A percentile compares a stretch with the other conserved stretches of the same genome.
Conservation (phyloP, 208 protist species). For the Balamuthia mandrillaris region DNA sequence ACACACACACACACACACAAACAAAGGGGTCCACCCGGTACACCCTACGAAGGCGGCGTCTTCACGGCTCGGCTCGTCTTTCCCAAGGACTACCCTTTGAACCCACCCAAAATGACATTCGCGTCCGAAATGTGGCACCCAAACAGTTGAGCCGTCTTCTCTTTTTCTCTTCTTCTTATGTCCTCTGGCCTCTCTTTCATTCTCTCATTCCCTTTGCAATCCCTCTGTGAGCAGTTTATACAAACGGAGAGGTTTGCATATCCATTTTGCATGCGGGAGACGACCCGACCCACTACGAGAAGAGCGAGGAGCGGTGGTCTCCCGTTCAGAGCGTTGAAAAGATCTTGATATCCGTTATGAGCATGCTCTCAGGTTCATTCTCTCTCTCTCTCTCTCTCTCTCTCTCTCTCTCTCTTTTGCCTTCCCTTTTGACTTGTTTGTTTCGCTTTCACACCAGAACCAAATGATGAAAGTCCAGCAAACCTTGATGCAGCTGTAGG, state of each 20-base stretch:
- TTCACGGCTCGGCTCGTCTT: conserved; percentile 70
- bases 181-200: background rate
- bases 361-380: conserved; percentile 64
- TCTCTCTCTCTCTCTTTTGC: background rate
- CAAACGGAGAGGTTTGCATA: conserved; percentile 76
- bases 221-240: conserved; percentile 55
- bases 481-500: conserved; percentile 79
- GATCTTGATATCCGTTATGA: conserved; percentile 78
- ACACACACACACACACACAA: too few species aligned
- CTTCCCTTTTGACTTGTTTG: background rate
- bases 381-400: background rate
- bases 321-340: conserved; percentile 75
- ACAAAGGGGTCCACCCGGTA: conserved; percentile 7
- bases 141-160: conserved; percentile 54
- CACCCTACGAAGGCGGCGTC: conserved; percentile 63
- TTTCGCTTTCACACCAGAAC: conserved; percentile 41
- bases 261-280: conserved; percentile 73
- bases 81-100: conserved; percentile 64
- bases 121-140: conserved; percentile 77
- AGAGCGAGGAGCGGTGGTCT: conserved; percentile 69
- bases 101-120: conserved; percentile 77
- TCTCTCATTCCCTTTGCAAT: background rate
- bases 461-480: conserved; percentile 81
- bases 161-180: background rate
- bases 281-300: conserved; percentile 68